Base-by-base conservation (phyloP, 306 rosid genomes). In the Pyrus betulifolia region DNA sequence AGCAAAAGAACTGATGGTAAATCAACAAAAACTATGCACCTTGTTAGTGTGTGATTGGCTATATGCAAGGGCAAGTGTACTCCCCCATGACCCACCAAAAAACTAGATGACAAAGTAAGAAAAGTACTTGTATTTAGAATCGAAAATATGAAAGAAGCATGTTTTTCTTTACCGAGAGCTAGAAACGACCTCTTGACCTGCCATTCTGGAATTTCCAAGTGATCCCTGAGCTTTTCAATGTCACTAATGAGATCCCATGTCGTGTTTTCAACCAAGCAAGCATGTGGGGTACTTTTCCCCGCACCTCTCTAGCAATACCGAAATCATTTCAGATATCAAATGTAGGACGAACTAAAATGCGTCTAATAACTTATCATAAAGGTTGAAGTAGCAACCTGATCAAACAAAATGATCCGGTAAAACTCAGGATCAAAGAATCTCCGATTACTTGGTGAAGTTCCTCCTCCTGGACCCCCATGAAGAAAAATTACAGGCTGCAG, bases 381-480 rank as follows among this genome's bases (percentile, higher is more conserved):
- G 44, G 81, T 74, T 81, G 69, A 44, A 75, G 80, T 61, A 76
- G 73, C 73, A 72, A 95, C 97, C 96, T 95, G 98, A 85, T 95
- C 97, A 86, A 92, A 89, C 67, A 95, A 81, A 78, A 95, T 79
- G 81, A 92, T 90, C 68, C 92, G 81, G 76, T 86, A 89, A 76
- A 92, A 95, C 2, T 88, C 91, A 17, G 98, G 98, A 84, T 95
- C 97, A 74, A 95, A 92, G 80, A 95, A 85, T 82, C 72, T 86
- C 68, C 97, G 69, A 77, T 92, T 95, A 69, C 84, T 88, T 0
- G 98, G 92, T n/a, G 92, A 62, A 71, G 98, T 95, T 77, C 98
- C 96, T 62, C 97, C 98, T 82, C 98, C 97, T 21, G 97, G 98
- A 54, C 97, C 98, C 52, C 98, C 98, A 74, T 95, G 98, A 79